Evolutionary conservation across 495 filamentous ascomycete species (phyloP).

Genomic region (Lophiostoma macrostomum): DNA sequence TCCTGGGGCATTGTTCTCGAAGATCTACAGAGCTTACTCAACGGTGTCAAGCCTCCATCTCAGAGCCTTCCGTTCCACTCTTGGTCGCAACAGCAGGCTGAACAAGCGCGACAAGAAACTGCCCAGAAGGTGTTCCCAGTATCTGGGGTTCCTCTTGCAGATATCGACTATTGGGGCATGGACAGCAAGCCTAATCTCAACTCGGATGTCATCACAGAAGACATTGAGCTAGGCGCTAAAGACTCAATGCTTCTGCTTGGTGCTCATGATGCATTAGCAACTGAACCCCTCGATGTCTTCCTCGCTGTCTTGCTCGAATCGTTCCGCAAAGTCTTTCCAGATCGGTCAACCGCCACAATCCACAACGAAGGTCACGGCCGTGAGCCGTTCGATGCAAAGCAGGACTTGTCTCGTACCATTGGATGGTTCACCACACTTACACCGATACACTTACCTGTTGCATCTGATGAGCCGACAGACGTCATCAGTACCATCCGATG

Average conservation of each 20-base stretch:
- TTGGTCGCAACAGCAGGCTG: conserved; percentile 25
- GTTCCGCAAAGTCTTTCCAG: conserved; percentile 35
- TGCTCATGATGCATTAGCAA: conserved; percentile 27
- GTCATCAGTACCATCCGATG: conserved; percentile 33
- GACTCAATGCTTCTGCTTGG: conserved; percentile 23
- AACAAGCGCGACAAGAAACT: conserved; percentile 18
- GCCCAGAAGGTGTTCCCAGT: conserved; percentile 12
- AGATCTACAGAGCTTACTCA: conserved; percentile 31
- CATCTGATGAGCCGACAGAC: conserved; percentile 22
- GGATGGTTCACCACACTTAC: conserved; percentile 40
- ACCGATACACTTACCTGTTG: conserved; percentile 33
- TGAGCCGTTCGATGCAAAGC: conserved; percentile 31
- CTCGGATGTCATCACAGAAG: conserved; percentile 25
- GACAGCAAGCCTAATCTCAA: conserved; percentile 19
- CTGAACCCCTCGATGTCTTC: conserved; percentile 38
- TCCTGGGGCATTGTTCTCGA: conserved; percentile 33
- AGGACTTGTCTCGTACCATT: conserved; percentile 38
- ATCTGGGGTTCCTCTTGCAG: conserved; percentile 9
- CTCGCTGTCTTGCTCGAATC: conserved; percentile 38
- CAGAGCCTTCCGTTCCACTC: conserved; percentile 31
- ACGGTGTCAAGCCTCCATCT: conserved; percentile 11
- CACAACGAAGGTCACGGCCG: conserved; percentile 42
- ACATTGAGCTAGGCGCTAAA: conserved; percentile 25
- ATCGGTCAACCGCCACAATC: conserved; percentile 26
- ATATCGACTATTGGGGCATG: conserved; percentile 35